Evolutionary conservation across 1,139 yeast genomes (phyloP).

Genomic region (Candida tunisiensis): DNA sequence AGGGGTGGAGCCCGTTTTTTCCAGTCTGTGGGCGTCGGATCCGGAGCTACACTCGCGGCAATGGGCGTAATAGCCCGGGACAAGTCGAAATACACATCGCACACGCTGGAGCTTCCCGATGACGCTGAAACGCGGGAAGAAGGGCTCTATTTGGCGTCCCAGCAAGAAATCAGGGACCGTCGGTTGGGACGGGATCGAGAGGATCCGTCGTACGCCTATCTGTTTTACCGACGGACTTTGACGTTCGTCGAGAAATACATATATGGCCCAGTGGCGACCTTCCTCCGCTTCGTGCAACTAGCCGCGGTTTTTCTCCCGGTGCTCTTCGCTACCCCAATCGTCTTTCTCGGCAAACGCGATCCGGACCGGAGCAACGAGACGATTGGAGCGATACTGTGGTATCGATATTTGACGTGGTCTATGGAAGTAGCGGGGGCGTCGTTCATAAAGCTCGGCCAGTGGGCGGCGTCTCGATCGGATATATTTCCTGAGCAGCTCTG

Average conservation of each 20-base stretch:
- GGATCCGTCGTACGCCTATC: too few species aligned
- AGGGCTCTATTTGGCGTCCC: too few species aligned
- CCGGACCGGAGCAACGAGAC: slow-evolving; percentile 23
- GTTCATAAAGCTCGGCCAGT: slow-evolving; percentile 88
- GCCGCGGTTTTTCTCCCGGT: slow-evolving; percentile 57
- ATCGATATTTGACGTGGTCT: slow-evolving; percentile 40
- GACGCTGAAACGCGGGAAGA: too few species aligned
- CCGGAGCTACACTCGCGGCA: too few species aligned
- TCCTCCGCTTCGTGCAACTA: slow-evolving; percentile 53
- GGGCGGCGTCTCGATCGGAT: slow-evolving; percentile 99
- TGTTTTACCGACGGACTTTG: background rate
- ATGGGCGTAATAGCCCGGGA: too few species aligned
- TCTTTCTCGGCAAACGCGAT: slow-evolving; percentile 37
- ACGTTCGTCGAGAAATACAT: slow-evolving; percentile 14
- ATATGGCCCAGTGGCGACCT: slow-evolving; percentile 49
- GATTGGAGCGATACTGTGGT: slow-evolving; percentile 62
- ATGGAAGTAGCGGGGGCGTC: slow-evolving; percentile 89
- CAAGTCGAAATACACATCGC: too few species aligned
- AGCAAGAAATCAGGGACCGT: too few species aligned
- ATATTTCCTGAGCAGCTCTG: slow-evolving; percentile 73
- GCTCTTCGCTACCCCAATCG: slow-evolving; percentile 43
- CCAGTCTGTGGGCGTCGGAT: too few species aligned
- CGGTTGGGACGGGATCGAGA: too few species aligned
- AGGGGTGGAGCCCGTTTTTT: too few species aligned
- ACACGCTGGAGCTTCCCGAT: too few species aligned